These are phyloP conservation scores for Streptanthus diversifolius DNA, from an alignment of 345 rosid genomes.

Conservation along the genomic window DNA sequence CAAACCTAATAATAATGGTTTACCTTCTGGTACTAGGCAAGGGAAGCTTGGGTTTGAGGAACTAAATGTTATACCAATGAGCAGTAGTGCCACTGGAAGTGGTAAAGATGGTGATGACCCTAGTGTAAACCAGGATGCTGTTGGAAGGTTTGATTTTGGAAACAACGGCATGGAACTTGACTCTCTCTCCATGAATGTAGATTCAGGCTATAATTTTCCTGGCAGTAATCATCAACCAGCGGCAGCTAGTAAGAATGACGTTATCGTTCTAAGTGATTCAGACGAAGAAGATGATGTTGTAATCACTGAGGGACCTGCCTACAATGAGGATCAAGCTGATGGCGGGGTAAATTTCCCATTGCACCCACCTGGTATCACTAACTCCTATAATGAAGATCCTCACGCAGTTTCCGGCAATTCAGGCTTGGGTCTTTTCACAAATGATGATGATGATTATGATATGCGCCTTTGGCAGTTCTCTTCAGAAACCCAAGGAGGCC, in stretches of 20 bases:
- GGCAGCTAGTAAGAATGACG: constrained; percentile 52
- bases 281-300: constrained; percentile 70
- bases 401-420: constrained; percentile 43
- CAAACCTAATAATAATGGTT: constrained; percentile 58
- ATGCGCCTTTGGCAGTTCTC: constrained; percentile 65
- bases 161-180: constrained; percentile 69
- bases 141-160: constrained; percentile 54
- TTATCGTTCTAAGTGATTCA: constrained; percentile 85
- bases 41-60: constrained; percentile 47
- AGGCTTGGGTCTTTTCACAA: constrained; percentile 54
- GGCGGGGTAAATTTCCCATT: constrained; percentile 49
- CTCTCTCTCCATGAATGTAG: constrained; percentile 58
- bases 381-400: constrained; percentile 58
- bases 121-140: constrained; percentile 86
- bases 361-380: constrained; percentile 46
- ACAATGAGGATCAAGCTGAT: constrained; percentile 13
- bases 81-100: constrained; percentile 86
- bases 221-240: constrained; percentile 37
- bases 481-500: constrained; percentile 54
- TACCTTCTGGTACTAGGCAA: constrained; percentile 56
- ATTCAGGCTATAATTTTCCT: constrained; percentile 44
- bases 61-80: constrained; percentile 70
- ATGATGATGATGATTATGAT: constrained; percentile 63
- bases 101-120: constrained; percentile 90
- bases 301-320: constrained; percentile 42